Evolutionary conservation across 2,329 filamentous ascomycete genomes (phyloP).

Genomic region (Iodosphaeria phyllophila): DNA sequence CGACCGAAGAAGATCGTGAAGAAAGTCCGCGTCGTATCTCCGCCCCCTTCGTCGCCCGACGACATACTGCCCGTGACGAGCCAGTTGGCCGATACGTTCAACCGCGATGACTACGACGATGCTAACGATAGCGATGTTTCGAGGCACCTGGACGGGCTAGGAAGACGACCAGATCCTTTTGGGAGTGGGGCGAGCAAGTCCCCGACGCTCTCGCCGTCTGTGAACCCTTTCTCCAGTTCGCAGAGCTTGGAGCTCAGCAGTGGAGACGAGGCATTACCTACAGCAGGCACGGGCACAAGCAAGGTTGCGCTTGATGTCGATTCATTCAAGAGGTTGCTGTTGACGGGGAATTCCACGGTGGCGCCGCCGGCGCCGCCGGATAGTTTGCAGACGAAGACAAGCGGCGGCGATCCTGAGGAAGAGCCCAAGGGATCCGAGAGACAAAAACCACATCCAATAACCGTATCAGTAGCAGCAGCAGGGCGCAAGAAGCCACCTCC

Average conservation of each 20-base stretch:
- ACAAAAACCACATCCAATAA: background rate
- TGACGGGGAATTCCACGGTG: constrained; percentile 44
- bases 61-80: constrained; percentile 19
- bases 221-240: constrained; percentile 39
- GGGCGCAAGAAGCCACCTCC: constrained; percentile 45
- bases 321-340: constrained; percentile 55
- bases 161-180: constrained; percentile 8
- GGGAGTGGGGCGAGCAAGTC: constrained; percentile 6
- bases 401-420: no score
- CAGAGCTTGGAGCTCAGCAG: constrained; percentile 25
- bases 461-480: constrained; percentile 4
- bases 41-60: constrained; percentile 40
- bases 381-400: no score
- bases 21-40: constrained; percentile 48
- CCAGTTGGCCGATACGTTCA: no score
- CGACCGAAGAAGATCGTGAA: constrained; percentile 35
- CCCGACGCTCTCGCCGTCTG: constrained; percentile 14
- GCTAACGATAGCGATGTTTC: constrained; percentile 7
- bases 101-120: constrained; percentile 7
- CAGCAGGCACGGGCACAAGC: no score
- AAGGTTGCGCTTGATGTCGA: constrained; percentile 50
- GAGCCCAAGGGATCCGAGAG: background rate
- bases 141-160: constrained; percentile 3
- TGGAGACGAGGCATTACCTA: constrained; percentile 12
- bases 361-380: no score